These are phyloP conservation scores for Sarocladiaceae sp. DNA, from an alignment of 2,329 filamentous ascomycete genomes.

Conservation along the genomic window DNA sequence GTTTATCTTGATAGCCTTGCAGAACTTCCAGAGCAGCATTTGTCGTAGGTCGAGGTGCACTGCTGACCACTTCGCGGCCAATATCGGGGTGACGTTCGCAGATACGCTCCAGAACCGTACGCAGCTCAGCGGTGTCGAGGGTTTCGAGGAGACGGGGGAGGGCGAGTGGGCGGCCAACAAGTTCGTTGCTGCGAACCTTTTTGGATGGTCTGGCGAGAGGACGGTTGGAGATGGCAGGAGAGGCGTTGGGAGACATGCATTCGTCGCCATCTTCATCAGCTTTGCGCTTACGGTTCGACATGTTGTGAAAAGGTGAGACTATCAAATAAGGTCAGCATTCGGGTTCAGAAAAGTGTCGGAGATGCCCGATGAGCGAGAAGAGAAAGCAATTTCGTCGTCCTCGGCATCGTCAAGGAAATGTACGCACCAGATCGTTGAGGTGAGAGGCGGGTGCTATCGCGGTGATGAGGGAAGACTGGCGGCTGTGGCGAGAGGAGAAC, in stretches of 20 bases:
- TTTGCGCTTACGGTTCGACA: conserved; percentile 74
- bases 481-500: conserved; percentile 58
- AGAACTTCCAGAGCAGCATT: conserved; percentile 76
- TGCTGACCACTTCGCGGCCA: conserved; percentile 75
- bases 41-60: conserved; percentile 84
- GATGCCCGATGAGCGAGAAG: no score
- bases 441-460: conserved; percentile 51
- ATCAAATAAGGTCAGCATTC: conserved; percentile 20
- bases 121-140: conserved; percentile 77
- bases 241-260: conserved; percentile 81
- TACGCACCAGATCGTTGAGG: conserved; percentile 52
- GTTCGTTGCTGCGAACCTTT: conserved; percentile 59
- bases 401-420: not conserved
- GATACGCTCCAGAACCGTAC: conserved; percentile 82
- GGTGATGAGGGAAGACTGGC: conserved; percentile 53
- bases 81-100: conserved; percentile 88
- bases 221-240: conserved; percentile 69
- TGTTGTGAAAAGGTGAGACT: conserved; percentile 46
- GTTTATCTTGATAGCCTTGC: conserved; percentile 71
- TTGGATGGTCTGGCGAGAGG: conserved; percentile 64
- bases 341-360: not conserved
- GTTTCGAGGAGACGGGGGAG: conserved; percentile 84
- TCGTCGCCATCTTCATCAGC: conserved; percentile 77
- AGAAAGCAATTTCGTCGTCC: no score
- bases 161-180: conserved; percentile 52